Base-by-base conservation (phyloP, 768 basidiomycete genomes). In the Boletus rubropictus region DNA sequence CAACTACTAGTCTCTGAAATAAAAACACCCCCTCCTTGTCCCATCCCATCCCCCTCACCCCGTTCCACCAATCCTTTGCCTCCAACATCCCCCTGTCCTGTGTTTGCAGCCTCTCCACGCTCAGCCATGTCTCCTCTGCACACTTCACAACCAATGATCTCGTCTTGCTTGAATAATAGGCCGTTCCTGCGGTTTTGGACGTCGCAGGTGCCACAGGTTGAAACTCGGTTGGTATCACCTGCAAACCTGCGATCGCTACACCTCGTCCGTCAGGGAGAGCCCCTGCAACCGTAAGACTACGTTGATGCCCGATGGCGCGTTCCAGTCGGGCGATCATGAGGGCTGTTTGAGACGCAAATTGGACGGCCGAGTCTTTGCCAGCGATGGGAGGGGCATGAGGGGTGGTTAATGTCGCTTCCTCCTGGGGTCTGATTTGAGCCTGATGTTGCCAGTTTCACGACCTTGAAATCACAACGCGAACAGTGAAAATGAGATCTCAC, bases 11-110 rank as follows among this genome's bases (percentile, higher is more conserved):
- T 2, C 33, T 3, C 10, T 34, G 33, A 34, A 34, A 34, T 7
- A 34, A 34, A 17, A 34, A 59, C 20, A 34, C 14, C 11, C 45
- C 61, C 3, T 53, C 54, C 28, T 49, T 7, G 15, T 55, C 62
- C 57, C 59, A 53, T 6, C 65, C 64, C 41, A 65, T 46, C 9
- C 69, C 60, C 20, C 60, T 64, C 11, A 80, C 67, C 2, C 89
- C 89, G 60, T 87, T 89, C 86, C 86, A 90, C 82, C 86, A 92
- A 42, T 83, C 82, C 49, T 69, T 75, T 3, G 81, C 82, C 12
- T 58, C 59, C 49, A 88, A 51, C 55, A 77, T 62, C 21, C 71
- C 65, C 53, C 77, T 76, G 44, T 79, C 79, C 52, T 84, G 80
- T 49, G 80, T 78, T 57, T 85, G 81, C 15, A 92, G 67, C 50